phyloP scores from a whole-genome alignment of 768 basidiomycete species.

The Mycena maculata region DNA sequence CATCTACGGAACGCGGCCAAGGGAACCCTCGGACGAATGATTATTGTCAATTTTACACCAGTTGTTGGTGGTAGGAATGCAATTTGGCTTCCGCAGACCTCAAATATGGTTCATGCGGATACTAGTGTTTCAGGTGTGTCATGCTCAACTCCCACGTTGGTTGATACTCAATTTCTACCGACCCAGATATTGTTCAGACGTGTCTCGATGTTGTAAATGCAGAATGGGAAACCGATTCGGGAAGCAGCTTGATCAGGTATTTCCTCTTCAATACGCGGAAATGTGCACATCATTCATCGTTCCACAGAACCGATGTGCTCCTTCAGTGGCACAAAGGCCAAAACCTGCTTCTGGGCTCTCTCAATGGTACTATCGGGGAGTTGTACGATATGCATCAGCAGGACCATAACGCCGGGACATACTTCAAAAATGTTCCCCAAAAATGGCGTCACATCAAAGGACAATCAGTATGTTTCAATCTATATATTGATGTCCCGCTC shows the following conservation, averaged over 20 bases:
- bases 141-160: neutral
- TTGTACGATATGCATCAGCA: neutral
- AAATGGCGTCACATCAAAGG: conserved; percentile 2
- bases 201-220: neutral
- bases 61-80: neutral
- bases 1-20: neutral
- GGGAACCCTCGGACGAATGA: conserved; percentile 1
- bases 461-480: conserved; percentile 5
- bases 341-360: conserved; percentile 4
- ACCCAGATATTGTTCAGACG: conserved; percentile 1
- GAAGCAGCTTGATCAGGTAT: neutral
- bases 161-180: neutral
- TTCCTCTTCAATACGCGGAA: neutral
- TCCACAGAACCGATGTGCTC: neutral
- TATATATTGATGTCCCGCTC: conserved; percentile 11
- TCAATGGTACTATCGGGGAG: neutral
- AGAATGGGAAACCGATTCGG: neutral
- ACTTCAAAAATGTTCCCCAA: conserved; percentile 3
- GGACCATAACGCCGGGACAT: neutral
- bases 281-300: neutral
- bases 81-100: neutral
- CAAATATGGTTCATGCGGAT: neutral
- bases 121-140: neutral
- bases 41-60: neutral
- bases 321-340: conserved; percentile 10